Evolutionary conservation across 805 yeast genomes (phyloP).

Genomic region (Pichia phayaonensis): DNA sequence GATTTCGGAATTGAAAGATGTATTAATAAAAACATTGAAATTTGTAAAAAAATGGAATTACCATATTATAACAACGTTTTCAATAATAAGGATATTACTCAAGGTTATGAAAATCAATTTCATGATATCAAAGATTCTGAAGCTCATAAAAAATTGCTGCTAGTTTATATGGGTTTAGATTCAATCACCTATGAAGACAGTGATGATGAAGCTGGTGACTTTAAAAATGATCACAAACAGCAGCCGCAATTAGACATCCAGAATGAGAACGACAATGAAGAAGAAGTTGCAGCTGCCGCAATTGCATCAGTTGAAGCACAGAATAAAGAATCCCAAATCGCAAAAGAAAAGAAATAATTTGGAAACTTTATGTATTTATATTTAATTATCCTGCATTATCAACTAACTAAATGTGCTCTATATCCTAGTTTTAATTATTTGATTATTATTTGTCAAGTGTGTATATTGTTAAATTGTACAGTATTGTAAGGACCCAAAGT

Average conservation of each 20-base stretch:
- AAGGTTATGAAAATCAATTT: conserved; percentile 20
- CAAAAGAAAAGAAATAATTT: not conserved
- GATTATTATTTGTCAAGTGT: not conserved
- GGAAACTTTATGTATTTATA: not conserved
- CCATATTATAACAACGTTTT: conserved; percentile 21
- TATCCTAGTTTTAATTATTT: too few species aligned
- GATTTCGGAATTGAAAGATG: conserved; percentile 27
- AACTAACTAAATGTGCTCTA: too few species aligned
- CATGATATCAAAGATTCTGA: conserved; percentile 27
- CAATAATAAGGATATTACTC: conserved; percentile 22
- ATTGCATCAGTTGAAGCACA: not conserved
- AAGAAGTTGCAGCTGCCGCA: not conserved
- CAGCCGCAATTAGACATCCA: not conserved
- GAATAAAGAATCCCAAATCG: not conserved
- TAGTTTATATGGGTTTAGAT: conserved; percentile 32
- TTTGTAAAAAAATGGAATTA: conserved; percentile 27
- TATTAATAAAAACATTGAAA: conserved; percentile 23
- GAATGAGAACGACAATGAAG: not conserved
- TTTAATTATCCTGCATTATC: too few species aligned
- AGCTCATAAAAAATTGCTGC: conserved; percentile 27
- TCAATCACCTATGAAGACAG: conserved; percentile 28
- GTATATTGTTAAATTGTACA: not conserved
- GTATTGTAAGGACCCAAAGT: too few species aligned
- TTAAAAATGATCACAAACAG: too few species aligned
- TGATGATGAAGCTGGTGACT: conserved; percentile 14